These are phyloP conservation scores for Sphagnum contortum DNA, from an alignment of 225 moss, liverwort and hornwort genomes.

Conservation along the genomic window DNA sequence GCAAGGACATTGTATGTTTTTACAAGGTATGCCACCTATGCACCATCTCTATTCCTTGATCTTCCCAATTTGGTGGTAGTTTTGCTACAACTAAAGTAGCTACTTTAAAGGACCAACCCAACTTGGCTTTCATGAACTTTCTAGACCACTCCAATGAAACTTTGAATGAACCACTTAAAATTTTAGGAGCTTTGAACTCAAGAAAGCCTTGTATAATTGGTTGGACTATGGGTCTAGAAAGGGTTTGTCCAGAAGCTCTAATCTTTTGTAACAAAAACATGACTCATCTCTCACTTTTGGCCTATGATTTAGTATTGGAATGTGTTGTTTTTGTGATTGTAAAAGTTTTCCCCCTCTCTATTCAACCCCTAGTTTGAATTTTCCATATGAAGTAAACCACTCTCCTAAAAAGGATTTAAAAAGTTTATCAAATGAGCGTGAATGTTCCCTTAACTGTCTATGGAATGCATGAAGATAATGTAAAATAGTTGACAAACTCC, in stretches of 20 bases:
- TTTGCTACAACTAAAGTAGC: not conserved
- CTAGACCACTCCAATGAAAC: not conserved
- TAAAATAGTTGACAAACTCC: not conserved
- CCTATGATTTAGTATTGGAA: not conserved
- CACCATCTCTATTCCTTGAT: not conserved
- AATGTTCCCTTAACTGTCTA: not conserved
- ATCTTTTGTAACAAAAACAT: not conserved
- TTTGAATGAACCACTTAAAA: not conserved
- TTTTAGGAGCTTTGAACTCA: not conserved
- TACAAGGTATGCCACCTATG: not conserved
- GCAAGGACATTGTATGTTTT: not conserved
- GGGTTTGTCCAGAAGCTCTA: not conserved
- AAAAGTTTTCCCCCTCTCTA: not conserved
- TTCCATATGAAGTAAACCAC: not conserved
- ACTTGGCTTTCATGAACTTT: not conserved
- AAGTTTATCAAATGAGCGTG: not conserved
- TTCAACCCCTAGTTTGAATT: not conserved
- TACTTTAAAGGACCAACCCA: not conserved
- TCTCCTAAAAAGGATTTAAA: not conserved
- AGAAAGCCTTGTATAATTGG: not conserved
- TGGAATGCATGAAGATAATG: not conserved
- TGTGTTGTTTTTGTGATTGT: not conserved
- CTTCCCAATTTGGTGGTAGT: not conserved
- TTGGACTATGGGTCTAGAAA: not conserved
- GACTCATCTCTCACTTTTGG: not conserved